Evolutionary conservation across 331 rosid genomes (phyloP).

Genomic region (Malus hybrid): DNA sequence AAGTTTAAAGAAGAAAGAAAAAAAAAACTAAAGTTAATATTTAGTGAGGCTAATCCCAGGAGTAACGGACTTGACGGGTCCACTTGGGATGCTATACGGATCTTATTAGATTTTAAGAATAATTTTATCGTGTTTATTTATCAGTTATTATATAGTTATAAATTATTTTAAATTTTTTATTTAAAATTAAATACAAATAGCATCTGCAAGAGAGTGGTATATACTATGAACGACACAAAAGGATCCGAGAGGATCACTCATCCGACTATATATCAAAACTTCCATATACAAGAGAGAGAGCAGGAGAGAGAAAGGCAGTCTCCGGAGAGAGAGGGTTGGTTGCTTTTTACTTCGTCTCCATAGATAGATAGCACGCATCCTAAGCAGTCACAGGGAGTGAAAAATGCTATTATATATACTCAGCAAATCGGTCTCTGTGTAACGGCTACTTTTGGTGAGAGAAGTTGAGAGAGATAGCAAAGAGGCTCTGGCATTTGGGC

Average conservation of each 20-base stretch:
- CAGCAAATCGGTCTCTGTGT: conserved; percentile 27
- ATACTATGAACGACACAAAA: too few relatives aligned
- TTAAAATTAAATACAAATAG: too few relatives aligned
- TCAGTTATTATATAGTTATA: rapidly evolving
- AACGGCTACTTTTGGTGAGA: conserved; percentile 45
- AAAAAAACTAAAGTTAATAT: not conserved
- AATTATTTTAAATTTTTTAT: too few relatives aligned
- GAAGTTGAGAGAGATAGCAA: not conserved
- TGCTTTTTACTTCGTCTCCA: conserved; percentile 17
- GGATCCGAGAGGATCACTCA: too few relatives aligned
- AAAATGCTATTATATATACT: conserved; percentile 6
- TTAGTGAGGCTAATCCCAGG: not conserved
- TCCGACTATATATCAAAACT: not conserved
- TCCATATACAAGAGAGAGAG: not conserved
- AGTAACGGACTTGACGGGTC: conserved; percentile 17
- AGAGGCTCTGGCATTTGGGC: conserved; percentile 16
- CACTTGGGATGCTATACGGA: not conserved
- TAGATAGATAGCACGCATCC: conserved; percentile 26
- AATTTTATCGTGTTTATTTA: rapidly evolving
- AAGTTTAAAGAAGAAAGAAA: not conserved
- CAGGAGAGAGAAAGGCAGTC: not conserved
- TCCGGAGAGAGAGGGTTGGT: conserved; percentile 8
- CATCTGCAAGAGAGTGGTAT: too few relatives aligned
- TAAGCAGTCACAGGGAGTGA: conserved; percentile 21
- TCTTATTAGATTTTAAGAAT: too few relatives aligned